phyloP scores from a whole-genome alignment of 2,329 filamentous ascomycete genomes.

The Talaromyces amestolkiae region DNA sequence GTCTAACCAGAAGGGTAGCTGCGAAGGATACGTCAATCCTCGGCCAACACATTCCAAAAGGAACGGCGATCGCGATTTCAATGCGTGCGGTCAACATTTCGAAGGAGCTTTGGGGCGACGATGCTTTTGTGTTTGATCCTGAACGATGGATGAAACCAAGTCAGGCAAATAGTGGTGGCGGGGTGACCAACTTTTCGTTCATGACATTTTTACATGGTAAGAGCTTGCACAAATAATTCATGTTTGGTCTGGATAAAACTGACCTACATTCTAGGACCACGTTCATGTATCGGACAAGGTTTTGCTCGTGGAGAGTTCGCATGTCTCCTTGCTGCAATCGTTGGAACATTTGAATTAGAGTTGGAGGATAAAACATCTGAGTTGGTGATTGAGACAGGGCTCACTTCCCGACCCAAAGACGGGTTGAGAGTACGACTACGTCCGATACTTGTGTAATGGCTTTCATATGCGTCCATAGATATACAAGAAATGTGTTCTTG shows the following conservation, averaged over 20 bases:
- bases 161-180: conserved; percentile 61
- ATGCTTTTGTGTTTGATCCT: conserved; percentile 73
- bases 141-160: conserved; percentile 67
- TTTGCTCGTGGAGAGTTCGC: conserved; percentile 73
- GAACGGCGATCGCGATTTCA: conserved; percentile 65
- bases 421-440: conserved; percentile 5
- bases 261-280: conserved; percentile 15
- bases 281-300: conserved; percentile 29
- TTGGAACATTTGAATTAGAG: conserved; percentile 65
- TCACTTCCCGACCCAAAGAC: conserved; percentile 12
- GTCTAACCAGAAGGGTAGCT: conserved; percentile 66
- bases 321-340: conserved; percentile 69
- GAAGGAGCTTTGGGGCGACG: conserved; percentile 68
- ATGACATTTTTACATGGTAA: conserved; percentile 75
- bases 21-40: conserved; percentile 64
- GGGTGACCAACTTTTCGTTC: conserved; percentile 67
- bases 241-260: background rate
- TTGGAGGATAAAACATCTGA: conserved; percentile 28
- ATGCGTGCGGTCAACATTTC: conserved; percentile 69
- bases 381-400: conserved; percentile 14
- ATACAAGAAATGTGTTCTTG: background rate
- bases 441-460: background rate
- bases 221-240: background rate
- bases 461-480: background rate
- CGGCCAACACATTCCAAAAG: conserved; percentile 64